Evolutionary conservation across 108 stramenopile species (phyloP).

Genomic region (Nitzschia inconspicua): DNA sequence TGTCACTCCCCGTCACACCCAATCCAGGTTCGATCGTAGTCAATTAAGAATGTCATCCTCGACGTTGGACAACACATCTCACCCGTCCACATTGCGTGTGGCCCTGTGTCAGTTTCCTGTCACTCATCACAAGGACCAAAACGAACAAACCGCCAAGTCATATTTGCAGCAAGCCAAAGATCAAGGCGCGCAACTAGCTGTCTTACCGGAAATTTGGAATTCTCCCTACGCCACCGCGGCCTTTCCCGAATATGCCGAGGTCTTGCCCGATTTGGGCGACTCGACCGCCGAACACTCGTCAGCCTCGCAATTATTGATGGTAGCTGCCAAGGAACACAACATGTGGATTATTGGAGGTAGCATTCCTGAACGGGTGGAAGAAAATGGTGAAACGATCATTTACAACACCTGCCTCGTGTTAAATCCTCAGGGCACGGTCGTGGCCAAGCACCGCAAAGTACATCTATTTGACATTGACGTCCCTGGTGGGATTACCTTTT

Average conservation of each 20-base stretch:
- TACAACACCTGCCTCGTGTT: slow-evolving; percentile 93
- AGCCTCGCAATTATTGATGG: slow-evolving; percentile 47
- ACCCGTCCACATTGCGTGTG: slow-evolving; percentile 39
- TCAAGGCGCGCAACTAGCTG: slow-evolving; percentile 76
- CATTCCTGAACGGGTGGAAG: slow-evolving; percentile 79
- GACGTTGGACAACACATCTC: too few species aligned
- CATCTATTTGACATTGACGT: slow-evolving; percentile 99
- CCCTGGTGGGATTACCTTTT: slow-evolving; percentile 95
- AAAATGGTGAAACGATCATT: slow-evolving; percentile 30
- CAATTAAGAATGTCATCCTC: too few species aligned
- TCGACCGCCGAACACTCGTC: slow-evolving; percentile 18
- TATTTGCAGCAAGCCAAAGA: slow-evolving; percentile 68
- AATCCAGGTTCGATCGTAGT: too few species aligned
- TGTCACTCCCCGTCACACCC: too few species aligned
- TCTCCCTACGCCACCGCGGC: slow-evolving; percentile 94
- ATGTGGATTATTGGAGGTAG: slow-evolving; percentile 96
- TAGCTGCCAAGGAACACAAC: slow-evolving; percentile 57
- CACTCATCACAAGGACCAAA: slow-evolving; percentile 71
- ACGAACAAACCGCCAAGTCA: slow-evolving; percentile 62
- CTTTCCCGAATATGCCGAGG: slow-evolving; percentile 96
- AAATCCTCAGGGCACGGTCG: slow-evolving; percentile 61
- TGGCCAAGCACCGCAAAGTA: slow-evolving; percentile 94
- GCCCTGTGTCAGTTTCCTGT: slow-evolving; percentile 92
- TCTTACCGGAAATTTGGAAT: slow-evolving; percentile 98
- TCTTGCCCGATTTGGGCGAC: slow-evolving; percentile 67